Evolutionary conservation across 306 rosid species (phyloP).

Genomic region (Bauhinia variegata): DNA sequence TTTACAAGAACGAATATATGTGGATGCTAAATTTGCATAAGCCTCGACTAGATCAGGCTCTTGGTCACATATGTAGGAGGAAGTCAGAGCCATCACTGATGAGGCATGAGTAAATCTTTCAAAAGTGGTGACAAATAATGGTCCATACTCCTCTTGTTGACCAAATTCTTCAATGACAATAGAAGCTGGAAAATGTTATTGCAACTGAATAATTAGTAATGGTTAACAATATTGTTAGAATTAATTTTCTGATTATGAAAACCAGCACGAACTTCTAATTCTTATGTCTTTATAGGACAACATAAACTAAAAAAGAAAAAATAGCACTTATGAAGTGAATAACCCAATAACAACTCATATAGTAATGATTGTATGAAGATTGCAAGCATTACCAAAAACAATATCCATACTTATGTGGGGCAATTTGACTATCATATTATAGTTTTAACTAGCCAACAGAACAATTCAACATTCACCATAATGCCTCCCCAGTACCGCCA

Average conservation of each 20-base stretch:
- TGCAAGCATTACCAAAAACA: neutral
- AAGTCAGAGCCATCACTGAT: constrained; percentile 89
- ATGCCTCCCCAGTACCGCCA: too few species aligned
- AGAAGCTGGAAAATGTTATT: constrained; percentile 68
- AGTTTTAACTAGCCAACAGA: too few species aligned
- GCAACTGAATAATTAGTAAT: constrained; percentile 30
- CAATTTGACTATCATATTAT: too few species aligned
- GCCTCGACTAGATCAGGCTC: constrained; percentile 99
- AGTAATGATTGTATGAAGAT: too few species aligned
- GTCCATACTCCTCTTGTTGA: constrained; percentile 77
- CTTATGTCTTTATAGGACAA: constrained; percentile 16
- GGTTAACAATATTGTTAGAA: constrained; percentile 15
- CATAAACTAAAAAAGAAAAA: too few species aligned
- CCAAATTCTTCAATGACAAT: constrained; percentile 93
- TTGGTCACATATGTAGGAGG: constrained; percentile 95
- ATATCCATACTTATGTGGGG: too few species aligned
- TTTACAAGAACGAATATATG: constrained; percentile 70
- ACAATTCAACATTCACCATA: too few species aligned
- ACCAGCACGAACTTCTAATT: neutral
- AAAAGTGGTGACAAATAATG: constrained; percentile 73
- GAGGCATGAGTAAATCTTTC: constrained; percentile 89
- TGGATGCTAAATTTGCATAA: constrained; percentile 86
- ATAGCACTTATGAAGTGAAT: too few species aligned
- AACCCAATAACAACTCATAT: too few species aligned
- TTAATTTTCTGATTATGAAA: constrained; percentile 2